These are phyloP conservation scores for Coemansia sp. DNA, from an alignment of 192 early-diverging fungal genomes.

Conservation along the genomic window DNA sequence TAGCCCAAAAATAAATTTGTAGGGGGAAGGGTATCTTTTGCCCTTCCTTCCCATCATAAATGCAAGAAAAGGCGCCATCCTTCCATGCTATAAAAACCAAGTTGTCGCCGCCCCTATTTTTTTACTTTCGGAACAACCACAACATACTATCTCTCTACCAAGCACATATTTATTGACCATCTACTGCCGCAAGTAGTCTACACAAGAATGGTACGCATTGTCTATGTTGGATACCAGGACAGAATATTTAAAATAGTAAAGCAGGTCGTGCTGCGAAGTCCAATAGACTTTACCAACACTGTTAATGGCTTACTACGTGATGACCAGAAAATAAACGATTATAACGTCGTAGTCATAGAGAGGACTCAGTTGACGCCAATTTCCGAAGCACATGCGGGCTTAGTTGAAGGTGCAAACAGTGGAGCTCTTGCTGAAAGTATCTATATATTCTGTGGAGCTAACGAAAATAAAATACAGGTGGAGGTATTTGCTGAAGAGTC, in stretches of 20 bases:
- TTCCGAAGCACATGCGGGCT: background rate
- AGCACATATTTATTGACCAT: no score
- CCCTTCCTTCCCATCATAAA: background rate
- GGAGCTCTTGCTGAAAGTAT: background rate
- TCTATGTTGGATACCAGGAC: no score
- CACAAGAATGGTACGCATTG: no score
- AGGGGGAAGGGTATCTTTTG: background rate
- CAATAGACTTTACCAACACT: background rate
- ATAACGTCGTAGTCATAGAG: background rate
- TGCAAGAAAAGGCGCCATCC: background rate
- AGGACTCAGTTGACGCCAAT: background rate
- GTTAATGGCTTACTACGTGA: background rate
- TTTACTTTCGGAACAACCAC: no score
- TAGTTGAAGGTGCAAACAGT: background rate
- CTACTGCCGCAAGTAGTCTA: no score
- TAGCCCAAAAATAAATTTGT: no score
- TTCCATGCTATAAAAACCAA: background rate
- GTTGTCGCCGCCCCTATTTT: no score
- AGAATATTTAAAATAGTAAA: no score
- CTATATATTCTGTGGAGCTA: background rate
- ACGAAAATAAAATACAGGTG: background rate
- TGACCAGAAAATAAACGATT: background rate
- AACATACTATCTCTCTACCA: no score
- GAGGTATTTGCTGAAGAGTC: background rate
- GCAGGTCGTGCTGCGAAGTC: no score